phyloP scores from a whole-genome alignment of 2,329 filamentous ascomycete genomes.

The Ophiocordyceps camponoti-rufipedis region DNA sequence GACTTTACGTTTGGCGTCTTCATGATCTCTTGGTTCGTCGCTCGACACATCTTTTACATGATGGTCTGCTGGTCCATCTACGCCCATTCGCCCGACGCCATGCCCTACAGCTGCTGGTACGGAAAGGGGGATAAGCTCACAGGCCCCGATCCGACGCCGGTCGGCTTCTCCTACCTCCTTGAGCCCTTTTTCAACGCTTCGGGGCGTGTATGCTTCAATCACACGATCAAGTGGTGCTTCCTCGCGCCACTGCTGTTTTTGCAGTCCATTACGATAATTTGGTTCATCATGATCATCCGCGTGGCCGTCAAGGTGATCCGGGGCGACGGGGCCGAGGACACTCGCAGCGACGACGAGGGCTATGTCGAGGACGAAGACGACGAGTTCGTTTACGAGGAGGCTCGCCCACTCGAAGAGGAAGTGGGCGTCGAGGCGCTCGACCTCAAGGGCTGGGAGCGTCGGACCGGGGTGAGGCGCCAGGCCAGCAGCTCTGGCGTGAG shows the following conservation, averaged over 20 bases:
- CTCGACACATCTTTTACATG: constrained; percentile 67
- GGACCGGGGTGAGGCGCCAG: constrained; percentile 34
- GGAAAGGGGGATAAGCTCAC: constrained; percentile 35
- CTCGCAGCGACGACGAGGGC: constrained; percentile 70
- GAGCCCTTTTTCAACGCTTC: constrained; percentile 56
- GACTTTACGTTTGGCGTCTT: constrained; percentile 75
- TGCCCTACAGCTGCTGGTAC: constrained; percentile 54
- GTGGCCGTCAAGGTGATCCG: constrained; percentile 66
- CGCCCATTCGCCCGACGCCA: constrained; percentile 40
- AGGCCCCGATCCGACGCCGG: constrained; percentile 31
- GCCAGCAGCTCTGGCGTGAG: constrained; percentile 40
- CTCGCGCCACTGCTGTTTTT: constrained; percentile 58
- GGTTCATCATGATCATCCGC: constrained; percentile 77
- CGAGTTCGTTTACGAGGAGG: constrained; percentile 34
- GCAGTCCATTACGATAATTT: constrained; percentile 64
- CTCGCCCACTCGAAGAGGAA: constrained; percentile 48
- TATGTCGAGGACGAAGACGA: constrained; percentile 48
- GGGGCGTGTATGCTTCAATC: constrained; percentile 65
- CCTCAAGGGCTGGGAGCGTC: constrained; percentile 43
- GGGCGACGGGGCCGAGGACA: constrained; percentile 66
- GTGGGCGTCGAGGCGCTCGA: constrained; percentile 56
- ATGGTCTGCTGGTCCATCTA: constrained; percentile 72
- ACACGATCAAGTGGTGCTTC: constrained; percentile 58
- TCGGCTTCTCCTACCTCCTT: constrained; percentile 42
- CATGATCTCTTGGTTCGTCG: constrained; percentile 66